A percentile compares a stretch with the other conserved stretches of the same genome.
Conservation (phyloP, 768 basidiomycete genomes). For the Wakefieldia striispora region DNA sequence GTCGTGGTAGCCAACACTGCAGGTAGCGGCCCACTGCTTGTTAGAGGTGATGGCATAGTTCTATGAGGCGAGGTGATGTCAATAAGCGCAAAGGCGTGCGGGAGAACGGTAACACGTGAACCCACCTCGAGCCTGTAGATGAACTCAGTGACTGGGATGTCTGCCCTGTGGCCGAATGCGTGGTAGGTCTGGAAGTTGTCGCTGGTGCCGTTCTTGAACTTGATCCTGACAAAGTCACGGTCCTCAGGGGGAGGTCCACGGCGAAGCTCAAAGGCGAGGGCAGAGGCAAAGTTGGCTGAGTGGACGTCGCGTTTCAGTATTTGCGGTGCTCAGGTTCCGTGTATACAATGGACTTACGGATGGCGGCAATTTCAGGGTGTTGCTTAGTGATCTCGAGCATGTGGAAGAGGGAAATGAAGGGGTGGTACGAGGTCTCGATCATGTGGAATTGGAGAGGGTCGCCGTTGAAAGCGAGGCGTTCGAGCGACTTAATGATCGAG, state of each 20-base stretch:
- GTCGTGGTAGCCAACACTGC: constrained; percentile 33
- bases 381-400: constrained; percentile 61
- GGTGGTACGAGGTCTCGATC: constrained; percentile 83
- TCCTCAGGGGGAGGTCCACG: constrained; percentile 71
- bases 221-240: constrained; percentile 81
- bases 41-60: constrained; percentile 45
- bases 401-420: constrained; percentile 87
- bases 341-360: constrained; percentile 50
- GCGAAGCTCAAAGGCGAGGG: constrained; percentile 76
- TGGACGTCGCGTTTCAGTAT: constrained; percentile 10
- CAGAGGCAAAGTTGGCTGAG: constrained; percentile 70
- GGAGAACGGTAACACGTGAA: neutral
- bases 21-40: constrained; percentile 44
- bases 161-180: constrained; percentile 70
- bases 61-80: constrained; percentile 21
- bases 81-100: neutral
- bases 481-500: constrained; percentile 67
- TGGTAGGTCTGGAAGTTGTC: constrained; percentile 64
- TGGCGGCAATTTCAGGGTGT: constrained; percentile 56
- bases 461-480: constrained; percentile 74
- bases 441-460: constrained; percentile 79
- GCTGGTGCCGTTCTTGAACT: constrained; percentile 79
- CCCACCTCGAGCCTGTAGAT: constrained; percentile 77
- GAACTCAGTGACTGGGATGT: constrained; percentile 83
- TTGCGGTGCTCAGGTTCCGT: neutral